A percentile compares a stretch with the other conserved stretches of the same genome.
Evolutionary conservation across 2,329 filamentous ascomycete species (phyloP).

Genomic region (Beauveria sp.): DNA sequence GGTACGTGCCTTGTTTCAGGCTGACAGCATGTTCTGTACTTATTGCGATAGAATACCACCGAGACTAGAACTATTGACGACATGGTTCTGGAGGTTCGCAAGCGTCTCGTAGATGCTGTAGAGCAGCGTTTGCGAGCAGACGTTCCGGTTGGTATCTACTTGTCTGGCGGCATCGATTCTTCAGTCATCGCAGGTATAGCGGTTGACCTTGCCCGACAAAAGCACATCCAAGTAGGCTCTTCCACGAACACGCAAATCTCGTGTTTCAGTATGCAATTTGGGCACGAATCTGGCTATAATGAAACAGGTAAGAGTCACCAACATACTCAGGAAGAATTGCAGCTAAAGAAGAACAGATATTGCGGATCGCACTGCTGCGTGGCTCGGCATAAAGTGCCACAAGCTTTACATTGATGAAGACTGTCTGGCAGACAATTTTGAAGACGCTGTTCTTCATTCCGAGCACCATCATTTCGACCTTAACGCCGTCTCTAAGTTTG

Average conservation of each 20-base stretch:
- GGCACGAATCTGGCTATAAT: neutral
- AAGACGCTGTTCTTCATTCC: slow-evolving; percentile 22
- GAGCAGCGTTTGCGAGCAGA: slow-evolving; percentile 47
- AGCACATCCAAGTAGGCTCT: slow-evolving; percentile 26
- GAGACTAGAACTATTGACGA: slow-evolving; percentile 31
- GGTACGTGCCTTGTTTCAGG: slow-evolving; percentile 20
- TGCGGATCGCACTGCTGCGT: slow-evolving; percentile 25
- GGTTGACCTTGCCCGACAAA: slow-evolving; percentile 38
- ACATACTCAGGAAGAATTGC: neutral
- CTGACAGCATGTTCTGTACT: too few relatives aligned
- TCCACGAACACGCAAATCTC: neutral
- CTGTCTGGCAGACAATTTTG: slow-evolving; percentile 23
- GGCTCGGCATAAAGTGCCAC: slow-evolving; percentile 23
- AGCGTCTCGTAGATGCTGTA: slow-evolving; percentile 43
- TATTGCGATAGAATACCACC: neutral
- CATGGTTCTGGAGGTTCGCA: slow-evolving; percentile 41
- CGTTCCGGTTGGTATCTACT: slow-evolving; percentile 49
- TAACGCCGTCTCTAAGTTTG: slow-evolving; percentile 43
- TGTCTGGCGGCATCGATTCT: slow-evolving; percentile 51
- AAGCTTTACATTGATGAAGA: slow-evolving; percentile 23
- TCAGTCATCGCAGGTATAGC: slow-evolving; percentile 50
- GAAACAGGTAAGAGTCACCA: neutral
- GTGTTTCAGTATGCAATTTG: neutral
- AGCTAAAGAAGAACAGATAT: slow-evolving; percentile 15
- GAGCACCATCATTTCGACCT: slow-evolving; percentile 36